Evolutionary conservation across 1,139 yeast genomes (phyloP), one percentile per base, ranked within the genome.

Genomic region (Suhomyces chickasaworum): DNA sequence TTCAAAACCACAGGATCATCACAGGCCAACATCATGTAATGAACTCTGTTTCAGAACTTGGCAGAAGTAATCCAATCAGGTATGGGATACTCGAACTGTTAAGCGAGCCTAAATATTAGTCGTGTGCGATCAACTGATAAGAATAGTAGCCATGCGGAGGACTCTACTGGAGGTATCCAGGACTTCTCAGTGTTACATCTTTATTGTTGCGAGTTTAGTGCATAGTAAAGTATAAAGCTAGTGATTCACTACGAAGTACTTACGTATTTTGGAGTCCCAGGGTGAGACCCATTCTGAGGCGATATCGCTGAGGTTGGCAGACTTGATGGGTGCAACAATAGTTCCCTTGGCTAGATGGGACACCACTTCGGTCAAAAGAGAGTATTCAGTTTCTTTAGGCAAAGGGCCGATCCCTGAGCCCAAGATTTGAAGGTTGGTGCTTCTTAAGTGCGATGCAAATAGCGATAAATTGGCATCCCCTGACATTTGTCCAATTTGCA

Each of bases 1-100:
- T 49, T 54, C 9, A 69, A 53, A 15, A 68, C 62, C 33, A 63
- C 61, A 3, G 72, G 72, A 51, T 69, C 71, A 44, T 57, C 47
- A 7, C 37, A 41, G 13, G 25, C 44, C 18, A 16, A 31, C 42
- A 42, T 43, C 25, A 12, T 16, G 36, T 7, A 15, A 29, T 9
- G 7, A 29, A 29, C 17, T 7, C 17, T 9, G 4, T 9, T 8
- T 29, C 15, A 9, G 29, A 4, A 25, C 12, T 3, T 25, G 29
- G 12, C 4, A 25, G 29, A 9, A 4, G 29, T 23, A 25, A 10
- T 12, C 4, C 5, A 23, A 12, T 10, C 5, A 23, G 27, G 9
- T 23, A 10, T 10, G 12, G n/a, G n/a, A 10, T 25, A 10, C 13
- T n/a, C 12, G n/a, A 25, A 25, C 29, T 10, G n/a, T 25, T 25